Conservation (phyloP, 495 filamentous ascomycete species). For the Lepidopterella palustris region DNA sequence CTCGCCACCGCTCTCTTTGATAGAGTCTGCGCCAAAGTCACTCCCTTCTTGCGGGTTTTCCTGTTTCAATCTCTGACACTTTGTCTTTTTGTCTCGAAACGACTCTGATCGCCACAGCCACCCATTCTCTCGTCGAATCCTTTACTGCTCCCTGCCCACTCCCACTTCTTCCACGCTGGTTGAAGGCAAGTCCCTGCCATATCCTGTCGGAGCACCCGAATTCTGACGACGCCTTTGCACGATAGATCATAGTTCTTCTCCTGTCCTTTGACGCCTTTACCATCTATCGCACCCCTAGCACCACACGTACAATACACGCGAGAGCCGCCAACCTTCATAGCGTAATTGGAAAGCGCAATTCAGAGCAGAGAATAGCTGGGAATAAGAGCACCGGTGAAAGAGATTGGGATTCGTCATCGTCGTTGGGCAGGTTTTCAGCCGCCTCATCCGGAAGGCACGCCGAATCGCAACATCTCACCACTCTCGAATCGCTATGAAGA, state of each 20-base stretch:
- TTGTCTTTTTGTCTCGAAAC: not conserved
- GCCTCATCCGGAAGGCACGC: not conserved
- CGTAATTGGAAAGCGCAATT: not conserved
- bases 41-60: constrained; percentile 9
- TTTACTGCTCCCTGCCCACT: not conserved
- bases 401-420: not conserved
- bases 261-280: not conserved
- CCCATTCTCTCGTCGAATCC: not conserved
- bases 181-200: constrained; percentile 1
- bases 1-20: constrained; percentile 21
- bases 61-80: constrained; percentile 4
- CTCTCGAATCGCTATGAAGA: constrained; percentile 14
- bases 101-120: not conserved
- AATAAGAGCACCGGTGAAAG: not conserved
- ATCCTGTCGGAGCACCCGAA: not conserved
- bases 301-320: not conserved
- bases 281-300: not conserved
- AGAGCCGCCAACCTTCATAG: not conserved
- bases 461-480: not conserved
- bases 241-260: not conserved
- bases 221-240: not conserved
- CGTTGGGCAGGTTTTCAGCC: not conserved
- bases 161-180: not conserved
- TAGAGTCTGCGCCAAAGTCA: constrained; percentile 17
- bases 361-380: not conserved